Percentiles rank a stretch among this genome's conserved stretches.
Evolutionary conservation across 495 filamentous ascomycete genomes (phyloP).

Genomic region (Hypoxylon fuscum): DNA sequence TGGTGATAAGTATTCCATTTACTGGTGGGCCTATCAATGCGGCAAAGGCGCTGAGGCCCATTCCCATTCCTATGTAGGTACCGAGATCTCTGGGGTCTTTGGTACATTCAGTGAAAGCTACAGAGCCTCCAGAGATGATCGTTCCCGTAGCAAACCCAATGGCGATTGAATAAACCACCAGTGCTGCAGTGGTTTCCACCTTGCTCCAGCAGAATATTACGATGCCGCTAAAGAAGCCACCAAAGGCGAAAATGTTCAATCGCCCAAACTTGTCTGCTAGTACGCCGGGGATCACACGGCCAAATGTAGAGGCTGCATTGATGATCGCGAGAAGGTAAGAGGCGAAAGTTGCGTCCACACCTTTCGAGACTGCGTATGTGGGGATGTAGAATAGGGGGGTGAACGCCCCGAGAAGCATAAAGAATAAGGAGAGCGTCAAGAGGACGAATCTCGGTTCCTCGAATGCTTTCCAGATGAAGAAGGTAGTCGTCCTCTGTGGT

Average conservation of each 20-base stretch:
- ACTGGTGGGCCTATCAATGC: slow-evolving; percentile 63
- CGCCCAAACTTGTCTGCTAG: slow-evolving; percentile 63
- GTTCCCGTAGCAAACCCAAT: slow-evolving; percentile 55
- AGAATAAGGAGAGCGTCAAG: slow-evolving; percentile 52
- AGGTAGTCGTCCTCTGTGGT: slow-evolving; percentile 51
- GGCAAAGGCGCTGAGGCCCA: slow-evolving; percentile 54
- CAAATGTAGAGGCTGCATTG: slow-evolving; percentile 64
- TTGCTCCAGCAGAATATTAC: slow-evolving; percentile 54
- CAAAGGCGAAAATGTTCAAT: slow-evolving; percentile 56
- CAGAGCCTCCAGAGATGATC: slow-evolving; percentile 57
- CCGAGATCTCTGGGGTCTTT: slow-evolving; percentile 57
- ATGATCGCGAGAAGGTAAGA: slow-evolving; percentile 65
- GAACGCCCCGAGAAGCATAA: slow-evolving; percentile 62
- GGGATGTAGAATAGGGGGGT: slow-evolving; percentile 67
- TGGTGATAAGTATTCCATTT: slow-evolving; percentile 57
- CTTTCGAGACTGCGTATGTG: slow-evolving; percentile 57
- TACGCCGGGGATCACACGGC: slow-evolving; percentile 64
- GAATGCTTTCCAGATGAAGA: slow-evolving; percentile 56
- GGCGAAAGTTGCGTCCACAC: slow-evolving; percentile 58
- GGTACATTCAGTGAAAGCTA: slow-evolving; percentile 53
- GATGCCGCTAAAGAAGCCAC: slow-evolving; percentile 48
- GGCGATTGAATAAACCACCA: slow-evolving; percentile 52
- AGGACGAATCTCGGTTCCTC: slow-evolving; percentile 48
- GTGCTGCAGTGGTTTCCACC: slow-evolving; percentile 42
- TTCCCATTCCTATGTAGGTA: slow-evolving; percentile 65